Base-by-base conservation (phyloP, 306 rosid genomes). In the Fragaria iinumae region DNA sequence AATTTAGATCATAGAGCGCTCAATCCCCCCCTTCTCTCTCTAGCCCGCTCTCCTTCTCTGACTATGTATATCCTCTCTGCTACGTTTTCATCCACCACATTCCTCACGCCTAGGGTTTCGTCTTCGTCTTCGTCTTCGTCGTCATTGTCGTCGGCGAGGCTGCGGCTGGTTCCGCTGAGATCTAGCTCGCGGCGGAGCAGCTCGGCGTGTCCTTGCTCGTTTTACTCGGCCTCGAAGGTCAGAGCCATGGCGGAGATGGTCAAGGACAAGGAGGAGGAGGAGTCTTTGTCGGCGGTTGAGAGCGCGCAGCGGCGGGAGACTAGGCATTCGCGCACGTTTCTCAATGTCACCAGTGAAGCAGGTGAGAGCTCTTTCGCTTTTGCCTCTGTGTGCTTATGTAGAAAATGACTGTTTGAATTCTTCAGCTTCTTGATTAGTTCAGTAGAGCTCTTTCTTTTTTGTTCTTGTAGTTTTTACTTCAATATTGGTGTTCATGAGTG, bases 171-270 rank as follows among this genome's bases (percentile, higher is more conserved):
- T 20, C 63, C 87, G 21, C 23, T 80, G 69, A 83, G 78, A 72
- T 79, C 67, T 21, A 6, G 76, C 44, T 13, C 62, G 11, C 74
- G 76, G 23, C 62, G 57, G 76, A 82, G 72, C 32, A 73, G 39
- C 67, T 39, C 49, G 2, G 25, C 70, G 11, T 78, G 56, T 79
- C 82, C 88, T 3, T 83, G 80, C 74, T 74, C 79, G 59, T 29
- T 73, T 73, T 84, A 76, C 23, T 82, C 59, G 36, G 70, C 74
- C 29, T 69, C 77, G 45, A 71, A 76, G 41, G 62, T 47, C 14
- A 77, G 74, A 64, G 84, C 89, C 50, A 85, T 81, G 91, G 84
- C 87, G 72, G 89, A 80, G 83, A 75, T 76, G 32, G 73, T 85
- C 1, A 80, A 73, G 73, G 91, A 78, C 70, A 73, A 77, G 71